phyloP scores from a whole-genome alignment of 2,329 filamentous ascomycete genomes.

The Septoria petroselini region DNA sequence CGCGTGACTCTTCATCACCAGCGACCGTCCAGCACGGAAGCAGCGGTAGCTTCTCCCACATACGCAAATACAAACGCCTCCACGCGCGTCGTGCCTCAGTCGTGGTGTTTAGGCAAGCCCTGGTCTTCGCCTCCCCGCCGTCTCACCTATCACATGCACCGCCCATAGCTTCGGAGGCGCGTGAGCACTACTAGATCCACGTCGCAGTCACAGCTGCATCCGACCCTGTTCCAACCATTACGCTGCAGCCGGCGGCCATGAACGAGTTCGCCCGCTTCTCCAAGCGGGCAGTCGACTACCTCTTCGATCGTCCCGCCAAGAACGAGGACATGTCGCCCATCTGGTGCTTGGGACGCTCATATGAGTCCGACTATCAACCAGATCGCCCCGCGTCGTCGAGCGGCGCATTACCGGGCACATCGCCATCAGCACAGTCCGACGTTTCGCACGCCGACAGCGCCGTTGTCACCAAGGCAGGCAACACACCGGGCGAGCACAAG shows the following conservation, averaged over 20 bases:
- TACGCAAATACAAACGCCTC: neutral
- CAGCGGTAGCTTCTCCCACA: neutral
- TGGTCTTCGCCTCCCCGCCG: constrained; percentile 1
- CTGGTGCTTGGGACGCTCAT: constrained; percentile 71
- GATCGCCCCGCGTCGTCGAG: constrained; percentile 21
- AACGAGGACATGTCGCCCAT: constrained; percentile 75
- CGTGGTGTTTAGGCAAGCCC: no score
- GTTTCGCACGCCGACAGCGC: constrained; percentile 37
- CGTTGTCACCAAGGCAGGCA: constrained; percentile 29
- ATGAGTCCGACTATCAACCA: constrained; percentile 43
- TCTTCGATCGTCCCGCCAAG: constrained; percentile 85
- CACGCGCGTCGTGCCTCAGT: neutral
- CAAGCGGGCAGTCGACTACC: constrained; percentile 80
- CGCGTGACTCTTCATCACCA: constrained; percentile 9
- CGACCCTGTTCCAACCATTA: neutral
- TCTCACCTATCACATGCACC: constrained; percentile 20
- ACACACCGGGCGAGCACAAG: constrained; percentile 20
- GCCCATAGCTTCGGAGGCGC: constrained; percentile 10
- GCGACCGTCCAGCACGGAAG: neutral
- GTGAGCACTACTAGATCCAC: constrained; percentile 17
- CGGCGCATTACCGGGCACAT: constrained; percentile 23
- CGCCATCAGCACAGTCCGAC: constrained; percentile 34
- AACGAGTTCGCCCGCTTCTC: constrained; percentile 71
- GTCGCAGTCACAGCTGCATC: neutral
- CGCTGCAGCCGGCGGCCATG: constrained; percentile 44